A percentile compares a stretch with the other conserved stretches of the same genome.
Evolutionary conservation across 176 grass and related monocot species (phyloP).

Genomic region (Oryza meridionalis): DNA sequence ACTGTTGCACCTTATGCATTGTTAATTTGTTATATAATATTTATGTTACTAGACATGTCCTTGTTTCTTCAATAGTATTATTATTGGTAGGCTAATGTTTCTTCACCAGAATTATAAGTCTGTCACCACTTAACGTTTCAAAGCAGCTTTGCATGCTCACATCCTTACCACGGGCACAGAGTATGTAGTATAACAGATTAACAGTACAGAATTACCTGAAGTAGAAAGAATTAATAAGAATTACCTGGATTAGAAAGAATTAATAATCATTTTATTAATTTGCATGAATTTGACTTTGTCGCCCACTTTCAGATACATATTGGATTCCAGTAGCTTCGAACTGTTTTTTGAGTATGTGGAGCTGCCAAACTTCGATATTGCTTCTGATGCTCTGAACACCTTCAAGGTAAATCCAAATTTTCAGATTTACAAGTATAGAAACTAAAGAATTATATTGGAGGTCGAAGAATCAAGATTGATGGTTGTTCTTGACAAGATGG

Average conservation of each 20-base stretch:
- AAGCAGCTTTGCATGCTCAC: background rate
- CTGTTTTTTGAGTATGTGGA: conserved; percentile 84
- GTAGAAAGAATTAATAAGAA: conserved; percentile 8
- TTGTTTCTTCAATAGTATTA: background rate
- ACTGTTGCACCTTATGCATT: background rate
- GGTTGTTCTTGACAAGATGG: conserved; percentile 42
- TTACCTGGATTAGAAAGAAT: conserved; percentile 4
- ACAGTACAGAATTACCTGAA: background rate
- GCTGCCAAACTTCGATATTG: conserved; percentile 83
- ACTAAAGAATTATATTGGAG: background rate
- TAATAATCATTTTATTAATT: conserved; percentile 27
- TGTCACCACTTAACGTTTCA: background rate
- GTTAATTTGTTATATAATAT: background rate
- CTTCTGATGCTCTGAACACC: conserved; percentile 77
- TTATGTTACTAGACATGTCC: background rate
- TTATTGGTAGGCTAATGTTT: background rate
- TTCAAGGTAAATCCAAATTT: conserved; percentile 66
- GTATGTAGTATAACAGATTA: too few species aligned
- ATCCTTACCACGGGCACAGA: background rate
- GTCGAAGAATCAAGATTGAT: conserved; percentile 29
- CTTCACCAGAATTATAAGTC: background rate
- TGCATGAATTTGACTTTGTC: conserved; percentile 59
- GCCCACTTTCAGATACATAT: conserved; percentile 73
- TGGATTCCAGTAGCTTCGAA: conserved; percentile 77
- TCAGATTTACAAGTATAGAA: background rate